Base-by-base conservation (phyloP, 176 grass and related monocot species). In the Aegilops speltoides region DNA sequence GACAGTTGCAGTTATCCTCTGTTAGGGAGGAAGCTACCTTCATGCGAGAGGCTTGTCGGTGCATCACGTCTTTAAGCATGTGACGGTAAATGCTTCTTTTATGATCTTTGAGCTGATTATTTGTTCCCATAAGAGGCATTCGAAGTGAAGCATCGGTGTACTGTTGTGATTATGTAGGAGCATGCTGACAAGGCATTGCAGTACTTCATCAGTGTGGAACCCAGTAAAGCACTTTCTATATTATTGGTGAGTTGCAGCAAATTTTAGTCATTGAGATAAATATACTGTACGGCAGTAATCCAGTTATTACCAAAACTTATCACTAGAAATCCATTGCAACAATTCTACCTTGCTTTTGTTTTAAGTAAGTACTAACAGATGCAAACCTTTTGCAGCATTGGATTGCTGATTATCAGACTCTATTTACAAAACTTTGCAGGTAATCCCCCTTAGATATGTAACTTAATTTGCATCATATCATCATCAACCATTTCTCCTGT, bases 341-440 rank as follows among this genome's bases (percentile, higher is more conserved):
- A 68, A 57, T 41, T 8, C 3, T 19, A 40, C 63, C 15, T 78
- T 85, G 63, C 15, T 67, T 73, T 56, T 68, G 80, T 43, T 41
- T 73, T 77, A 17, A 54, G 34, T 66, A 16, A 52, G 36, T 82
- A 81, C 20, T 88, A 86, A 87, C 70, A 79, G 24, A 28, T 89
- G n/a, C 66, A 66, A 83, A 64, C 64, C 28, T 87, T 84, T 76
- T 88, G 37, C 86, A 99, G 97, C 81, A 22, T 80, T 99, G 94
- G 97, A 93, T 99, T 85, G 89, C 80, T 77, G 89, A 89, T 79
- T 88, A 99, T 81, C 89, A 95, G 90, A 89, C 87, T 34, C 78
- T 99, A 29, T 99, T 92, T 89, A 90, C 92, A 54, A 94, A 94
- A 85, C 68, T 82, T 79, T 99, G 94, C 94, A 99, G 92, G 94